Base-by-base conservation (phyloP, 73 alveolate genomes). In the Paramecium bursaria region DNA sequence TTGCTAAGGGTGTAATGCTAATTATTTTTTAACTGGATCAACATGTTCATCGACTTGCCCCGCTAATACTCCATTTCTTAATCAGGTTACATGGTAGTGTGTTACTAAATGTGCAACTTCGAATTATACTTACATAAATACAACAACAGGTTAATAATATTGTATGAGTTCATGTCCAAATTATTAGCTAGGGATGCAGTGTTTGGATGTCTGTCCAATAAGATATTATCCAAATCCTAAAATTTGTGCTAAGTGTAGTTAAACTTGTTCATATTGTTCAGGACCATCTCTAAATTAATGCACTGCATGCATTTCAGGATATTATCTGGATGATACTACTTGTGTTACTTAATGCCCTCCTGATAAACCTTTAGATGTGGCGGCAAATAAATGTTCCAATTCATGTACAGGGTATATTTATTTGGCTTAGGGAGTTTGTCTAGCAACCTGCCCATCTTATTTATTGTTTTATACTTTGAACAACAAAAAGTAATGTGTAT, bases 281-380 rank as follows among this genome's bases (percentile, higher is more conserved):
- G 74, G 74, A 0, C 46, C 1, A 51, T 15, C 10, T 11, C 25
- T 51, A 2, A 4, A 51, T 22, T 9, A 51, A 51, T 51, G 74
- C 17, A 51, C 74, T 26, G 13, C 23, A 22, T 51, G 74, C 27
- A 44, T 26, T 3, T 51, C 74, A 25, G 74, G 74, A 51, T 51
- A 51, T 51, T 51, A 51, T 2, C 11, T 51, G n/a, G 74, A 17
- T 51, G 74, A 51, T 21, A 51, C 74, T 51, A 21, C 46, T 17
- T 51, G 74, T 51, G 74, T 51, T 19, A 44, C 23, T 0, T 19
- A 11, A 0, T 51, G 74, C 27, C 74, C 74, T 11, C 0, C 2
- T 51, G 1, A 33, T 26, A 51, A 51, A 51, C 74, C 74, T 51
- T 51, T 26, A 25, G 74, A 33, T 1, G 27, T 26, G 23, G 3